These are phyloP conservation scores for Secale cereale DNA, from an alignment of 176 grass and related monocot genomes.

Conservation along the genomic window DNA sequence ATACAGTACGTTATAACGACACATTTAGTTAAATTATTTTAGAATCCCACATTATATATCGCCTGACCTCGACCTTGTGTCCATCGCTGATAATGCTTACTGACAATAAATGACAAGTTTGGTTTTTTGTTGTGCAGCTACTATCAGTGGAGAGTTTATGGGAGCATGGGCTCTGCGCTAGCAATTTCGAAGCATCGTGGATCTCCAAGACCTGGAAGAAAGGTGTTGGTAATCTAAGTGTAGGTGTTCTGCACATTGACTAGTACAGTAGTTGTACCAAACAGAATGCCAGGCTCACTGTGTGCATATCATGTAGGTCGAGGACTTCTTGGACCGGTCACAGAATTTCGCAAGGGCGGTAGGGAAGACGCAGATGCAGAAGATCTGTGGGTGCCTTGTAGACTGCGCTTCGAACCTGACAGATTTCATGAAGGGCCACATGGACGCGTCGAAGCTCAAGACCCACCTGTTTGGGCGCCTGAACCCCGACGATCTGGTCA, in stretches of 20 bases:
- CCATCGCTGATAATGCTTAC: too few relatives aligned
- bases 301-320: slow-evolving; percentile 55
- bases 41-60: neutral
- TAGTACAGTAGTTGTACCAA: too few relatives aligned
- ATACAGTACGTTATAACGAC: neutral
- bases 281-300: neutral
- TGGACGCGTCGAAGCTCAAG: slow-evolving; percentile 37
- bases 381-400: slow-evolving; percentile 48
- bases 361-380: slow-evolving; percentile 53
- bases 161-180: slow-evolving; percentile 79
- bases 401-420: slow-evolving; percentile 42
- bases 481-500: neutral
- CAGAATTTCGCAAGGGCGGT: slow-evolving; percentile 85
- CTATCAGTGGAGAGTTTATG: slow-evolving; percentile 68
- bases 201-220: slow-evolving; percentile 62
- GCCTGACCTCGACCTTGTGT: neutral
- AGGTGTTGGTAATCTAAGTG: slow-evolving; percentile 62
- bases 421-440: slow-evolving; percentile 53
- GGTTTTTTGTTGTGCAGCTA: too few relatives aligned
- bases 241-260: slow-evolving; percentile 27
- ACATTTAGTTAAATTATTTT: neutral
- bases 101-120: too few relatives aligned
- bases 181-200: slow-evolving; percentile 78
- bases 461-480: slow-evolving; percentile 49
- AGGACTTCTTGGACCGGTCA: slow-evolving; percentile 82